phyloP scores from a whole-genome alignment of 495 filamentous ascomycete genomes.

The Evernia prunastri region DNA sequence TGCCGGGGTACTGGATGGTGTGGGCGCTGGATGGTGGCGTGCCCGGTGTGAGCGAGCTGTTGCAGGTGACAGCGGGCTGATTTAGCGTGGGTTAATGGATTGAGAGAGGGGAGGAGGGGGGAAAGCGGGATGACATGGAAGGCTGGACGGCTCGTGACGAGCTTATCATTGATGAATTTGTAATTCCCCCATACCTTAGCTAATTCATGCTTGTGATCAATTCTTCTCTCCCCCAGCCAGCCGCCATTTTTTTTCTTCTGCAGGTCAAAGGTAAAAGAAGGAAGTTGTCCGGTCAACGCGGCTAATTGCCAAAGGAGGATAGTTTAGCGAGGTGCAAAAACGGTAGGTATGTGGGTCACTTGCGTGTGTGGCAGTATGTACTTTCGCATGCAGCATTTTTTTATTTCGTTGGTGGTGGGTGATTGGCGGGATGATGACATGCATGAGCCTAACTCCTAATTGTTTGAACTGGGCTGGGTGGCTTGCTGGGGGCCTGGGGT shows the following conservation, averaged over 20 bases:
- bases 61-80: neutral
- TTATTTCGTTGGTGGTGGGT: neutral
- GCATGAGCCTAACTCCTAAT: no score
- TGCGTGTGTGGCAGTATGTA: no score
- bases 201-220: neutral
- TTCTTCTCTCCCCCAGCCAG: neutral
- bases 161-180: neutral
- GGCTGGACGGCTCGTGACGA: neutral
- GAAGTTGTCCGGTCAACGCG: neutral
- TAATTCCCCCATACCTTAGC: neutral
- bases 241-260: neutral
- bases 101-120: neutral
- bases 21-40: conserved; percentile 40
- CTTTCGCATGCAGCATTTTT: no score
- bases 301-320: neutral
- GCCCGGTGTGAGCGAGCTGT: conserved; percentile 21
- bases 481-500: no score
- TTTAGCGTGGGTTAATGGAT: neutral
- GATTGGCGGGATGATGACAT: conserved; percentile 3
- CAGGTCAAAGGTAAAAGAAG: no score
- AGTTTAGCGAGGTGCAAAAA: neutral
- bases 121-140: conserved; percentile 1
- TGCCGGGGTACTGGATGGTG: conserved; percentile 47
- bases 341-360: no score
- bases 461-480: no score